Evolutionary conservation across 2,329 filamentous ascomycete species (phyloP), one percentile per base, ranked within the genome.

Genomic region (Fusarium pseudoanthophilum): DNA sequence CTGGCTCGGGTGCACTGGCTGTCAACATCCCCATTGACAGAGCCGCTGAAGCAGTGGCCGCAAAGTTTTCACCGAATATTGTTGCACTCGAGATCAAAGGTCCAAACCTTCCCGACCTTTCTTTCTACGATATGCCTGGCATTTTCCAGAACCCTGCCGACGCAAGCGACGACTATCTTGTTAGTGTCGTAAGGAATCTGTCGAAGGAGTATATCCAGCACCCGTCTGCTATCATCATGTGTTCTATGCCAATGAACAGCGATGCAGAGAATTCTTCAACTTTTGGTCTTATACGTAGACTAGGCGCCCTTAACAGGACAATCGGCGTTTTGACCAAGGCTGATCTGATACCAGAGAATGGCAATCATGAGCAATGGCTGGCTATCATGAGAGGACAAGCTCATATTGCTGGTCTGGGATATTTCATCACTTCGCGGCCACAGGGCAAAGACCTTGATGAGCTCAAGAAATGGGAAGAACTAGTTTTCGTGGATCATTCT

Each of bases 261-360:
- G 94, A 97, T 64, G 88, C 93, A 0, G 91, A 93, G 4, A 95
- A 92, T 20, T 95, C 92, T 0, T 91, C 87, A 2, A 92, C 93
- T 0, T 90, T 92, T 16, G 86, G 87, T 0, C 85, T 94, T 6
- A 89, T 95, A 73, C 82, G 89, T 36, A 80, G 86, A 46, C 82
- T 89, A 3, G 84, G 84, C 3, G 92, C 92, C 0, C 84, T 87
- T 5, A 71, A 84, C 7, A 86, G 92, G 3, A 93, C 91, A 2
- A 86, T 93, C 60, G 93, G 93, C 0, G 92, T 97, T 0, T 86
- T 97, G 21, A 97, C 95, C 0, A 97, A 97, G 77, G 94, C 95
- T 0, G 95, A 97, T 70, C 87, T 92, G 1, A 82, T 95, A 0
- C 87, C 90, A 0, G 79, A 82, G 0, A 86, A 86, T 0, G 83